Conservation (phyloP, 768 basidiomycete species). For the Neoboletus subvelutipes region DNA sequence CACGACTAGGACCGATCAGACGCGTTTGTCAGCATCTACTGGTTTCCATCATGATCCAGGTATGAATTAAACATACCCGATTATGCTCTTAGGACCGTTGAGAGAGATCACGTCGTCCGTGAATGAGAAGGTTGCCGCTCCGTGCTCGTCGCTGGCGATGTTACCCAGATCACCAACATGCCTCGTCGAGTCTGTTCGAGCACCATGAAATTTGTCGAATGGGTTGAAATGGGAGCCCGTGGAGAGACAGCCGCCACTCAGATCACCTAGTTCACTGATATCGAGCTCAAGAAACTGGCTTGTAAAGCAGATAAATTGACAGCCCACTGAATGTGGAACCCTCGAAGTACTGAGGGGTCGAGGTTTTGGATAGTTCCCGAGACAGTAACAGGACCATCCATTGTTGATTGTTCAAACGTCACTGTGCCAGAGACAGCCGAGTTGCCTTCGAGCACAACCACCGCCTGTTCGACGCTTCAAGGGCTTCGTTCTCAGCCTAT, state of each 20-base stretch:
- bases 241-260: conserved; percentile 62
- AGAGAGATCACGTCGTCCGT: conserved; percentile 62
- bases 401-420: conserved; percentile 56
- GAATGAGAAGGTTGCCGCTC: conserved; percentile 57
- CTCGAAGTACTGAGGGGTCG: conserved; percentile 55
- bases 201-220: conserved; percentile 62
- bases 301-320: background rate
- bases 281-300: conserved; percentile 21
- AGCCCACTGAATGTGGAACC: conserved; percentile 81
- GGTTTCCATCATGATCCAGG: background rate
- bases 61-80: conserved; percentile 52
- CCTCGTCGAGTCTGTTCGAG: conserved; percentile 48
- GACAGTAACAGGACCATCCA: conserved; percentile 54
- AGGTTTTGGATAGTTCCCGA: conserved; percentile 63
- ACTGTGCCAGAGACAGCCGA: conserved; percentile 63
- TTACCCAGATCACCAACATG: conserved; percentile 83
- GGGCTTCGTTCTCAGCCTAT: background rate
- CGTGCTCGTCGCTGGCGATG: conserved; percentile 57
- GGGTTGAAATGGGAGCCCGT: conserved; percentile 82
- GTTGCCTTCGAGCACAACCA: conserved; percentile 61
- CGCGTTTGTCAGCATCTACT: conserved; percentile 1
- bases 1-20: conserved; percentile 43
- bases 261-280: conserved; percentile 51
- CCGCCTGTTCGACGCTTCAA: conserved; percentile 39
- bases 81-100: conserved; percentile 62